Evolutionary conservation across 2,329 filamentous ascomycete genomes (phyloP).

Genomic region (Huntiella decipiens): DNA sequence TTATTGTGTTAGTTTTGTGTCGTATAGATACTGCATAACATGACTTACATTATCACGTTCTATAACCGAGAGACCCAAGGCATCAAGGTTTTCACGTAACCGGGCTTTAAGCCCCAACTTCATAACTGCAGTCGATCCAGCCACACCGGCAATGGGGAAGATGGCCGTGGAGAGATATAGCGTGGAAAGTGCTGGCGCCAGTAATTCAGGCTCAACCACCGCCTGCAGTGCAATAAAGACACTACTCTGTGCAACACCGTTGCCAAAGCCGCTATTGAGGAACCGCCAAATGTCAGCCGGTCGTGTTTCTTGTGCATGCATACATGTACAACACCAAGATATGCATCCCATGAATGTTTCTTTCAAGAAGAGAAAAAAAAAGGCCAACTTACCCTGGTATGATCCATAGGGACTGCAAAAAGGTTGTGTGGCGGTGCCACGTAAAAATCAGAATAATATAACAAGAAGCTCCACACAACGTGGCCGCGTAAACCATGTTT

Average conservation of each 20-base stretch:
- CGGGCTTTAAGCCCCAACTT: conserved; percentile 13
- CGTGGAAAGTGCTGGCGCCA: conserved; percentile 23
- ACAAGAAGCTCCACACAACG: conserved; percentile 27
- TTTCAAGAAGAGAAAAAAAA: background rate
- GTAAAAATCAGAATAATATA: conserved; percentile 34
- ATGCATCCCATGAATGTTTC: background rate
- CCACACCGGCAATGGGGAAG: conserved; percentile 22
- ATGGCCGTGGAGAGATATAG: conserved; percentile 22
- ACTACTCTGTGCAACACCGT: conserved; percentile 22
- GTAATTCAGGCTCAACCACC: conserved; percentile 20
- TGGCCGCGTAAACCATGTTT: conserved; percentile 29
- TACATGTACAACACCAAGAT: too few relatives aligned
- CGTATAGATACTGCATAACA: too few relatives aligned
- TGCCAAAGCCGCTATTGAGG: conserved; percentile 19
- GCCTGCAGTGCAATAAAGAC: conserved; percentile 25
- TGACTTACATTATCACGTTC: conserved; percentile 10
- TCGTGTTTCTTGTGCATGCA: background rate
- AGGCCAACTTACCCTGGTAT: conserved; percentile 21
- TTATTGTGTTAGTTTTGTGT: background rate
- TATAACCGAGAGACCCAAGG: conserved; percentile 10
- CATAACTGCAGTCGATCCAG: conserved; percentile 21
- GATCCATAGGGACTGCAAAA: conserved; percentile 38
- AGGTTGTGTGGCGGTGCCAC: conserved; percentile 41
- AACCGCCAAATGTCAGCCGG: background rate
- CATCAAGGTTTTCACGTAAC: conserved; percentile 10